Base-by-base conservation (phyloP, 768 basidiomycete genomes). In the Podaxis sp. region DNA sequence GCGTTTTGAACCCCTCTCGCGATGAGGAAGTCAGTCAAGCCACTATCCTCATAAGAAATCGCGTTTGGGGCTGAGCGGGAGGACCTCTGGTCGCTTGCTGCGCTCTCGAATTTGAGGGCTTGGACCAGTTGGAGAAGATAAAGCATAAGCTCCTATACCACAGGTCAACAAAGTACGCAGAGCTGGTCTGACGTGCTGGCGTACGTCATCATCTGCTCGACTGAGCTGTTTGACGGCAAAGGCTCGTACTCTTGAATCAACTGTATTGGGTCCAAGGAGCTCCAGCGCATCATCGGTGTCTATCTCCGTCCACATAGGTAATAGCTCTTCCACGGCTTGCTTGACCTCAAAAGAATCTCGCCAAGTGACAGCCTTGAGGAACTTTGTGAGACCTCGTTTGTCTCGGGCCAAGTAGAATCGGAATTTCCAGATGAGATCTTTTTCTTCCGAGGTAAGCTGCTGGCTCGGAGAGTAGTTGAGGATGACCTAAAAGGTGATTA, bases 381-480 rank as follows among this genome's bases (percentile, higher is more conserved):
- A 99, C 73, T 99, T 99, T 37, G 96, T 99, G 44, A 99, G 82
- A 2, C 96, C 95, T 10, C 92, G 88, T 75, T 94, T 96, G 73
- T 96, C 93, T 37, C 95, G 80, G 2, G 89, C 87, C 11, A 99
- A 87, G 67, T 97, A 99, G 77, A 98, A 99, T n/a, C 97, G 86
- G 82, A 96, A 99, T 73, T 96, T 96, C 97, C 97, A 99, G 41
- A 99, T 88, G 46, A 96, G 79, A 67, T 99, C 96, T 71, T 96
- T 97, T 76, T 99, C 96, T 69, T 95, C 92, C 0, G 94, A 88
- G 3, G 86, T 91, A 7, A 99, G 80, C 10, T 84, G 82, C 63
- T 90, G 92, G 63, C 91, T 96, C 0, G 97, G 97, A 0, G 96
- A 89, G 66, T 98, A 95, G 56, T 87, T 87, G 56, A 99, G 84